phyloP scores from a whole-genome alignment of 768 basidiomycete species.

The Chalciporus chontae region DNA sequence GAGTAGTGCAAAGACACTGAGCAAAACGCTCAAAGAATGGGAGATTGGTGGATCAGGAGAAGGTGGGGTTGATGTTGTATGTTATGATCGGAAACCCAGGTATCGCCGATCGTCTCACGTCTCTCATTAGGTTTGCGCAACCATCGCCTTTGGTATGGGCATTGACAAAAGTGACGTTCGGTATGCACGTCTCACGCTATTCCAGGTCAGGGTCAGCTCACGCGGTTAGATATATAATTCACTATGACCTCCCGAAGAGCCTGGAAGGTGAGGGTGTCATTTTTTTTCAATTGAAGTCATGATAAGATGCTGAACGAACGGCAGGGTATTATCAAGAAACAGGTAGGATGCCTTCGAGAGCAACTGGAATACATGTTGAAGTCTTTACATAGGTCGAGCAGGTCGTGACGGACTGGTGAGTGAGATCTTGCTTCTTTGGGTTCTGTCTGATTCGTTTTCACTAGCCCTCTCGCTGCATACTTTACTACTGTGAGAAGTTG shows the following conservation, averaged over 20 bases:
- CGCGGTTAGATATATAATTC: slow-evolving; percentile 61
- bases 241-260: slow-evolving; percentile 79
- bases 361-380: not conserved
- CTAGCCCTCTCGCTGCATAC: slow-evolving; percentile 74
- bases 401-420: slow-evolving; percentile 73
- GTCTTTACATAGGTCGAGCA: slow-evolving; percentile 55
- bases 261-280: slow-evolving; percentile 63
- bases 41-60: slow-evolving; percentile 51
- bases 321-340: slow-evolving; percentile 87
- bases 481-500: slow-evolving; percentile 68
- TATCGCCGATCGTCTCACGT: not conserved
- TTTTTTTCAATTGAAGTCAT: not conserved
- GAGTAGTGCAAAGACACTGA: slow-evolving; percentile 46
- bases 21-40: slow-evolving; percentile 54
- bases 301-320: not conserved
- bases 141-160: slow-evolving; percentile 83
- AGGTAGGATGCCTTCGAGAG: slow-evolving; percentile 37
- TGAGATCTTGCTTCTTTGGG: not conserved
- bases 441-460: not conserved
- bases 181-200: slow-evolving; percentile 28
- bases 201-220: not conserved
- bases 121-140: slow-evolving; percentile 61
- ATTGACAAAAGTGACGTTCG: slow-evolving; percentile 82
- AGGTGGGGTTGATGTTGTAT: slow-evolving; percentile 60
- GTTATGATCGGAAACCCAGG: slow-evolving; percentile 16